Base-by-base conservation (phyloP, 371 early-diverging fungal genomes). In the Lichtheimia ramosa region DNA sequence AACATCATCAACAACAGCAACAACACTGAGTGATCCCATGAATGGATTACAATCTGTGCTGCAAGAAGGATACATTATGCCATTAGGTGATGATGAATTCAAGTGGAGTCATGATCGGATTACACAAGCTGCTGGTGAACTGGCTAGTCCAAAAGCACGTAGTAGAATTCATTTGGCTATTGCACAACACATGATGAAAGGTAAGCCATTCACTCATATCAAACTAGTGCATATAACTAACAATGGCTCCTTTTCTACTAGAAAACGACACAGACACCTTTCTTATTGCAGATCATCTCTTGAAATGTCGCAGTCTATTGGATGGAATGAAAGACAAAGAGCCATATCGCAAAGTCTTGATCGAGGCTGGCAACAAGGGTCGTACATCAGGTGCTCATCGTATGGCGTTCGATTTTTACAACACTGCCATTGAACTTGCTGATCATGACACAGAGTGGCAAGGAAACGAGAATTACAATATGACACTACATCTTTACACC, bases 101-200 rank as follows among this genome's bases (percentile, higher is more conserved):
- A 73, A 66, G 57, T 79, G 75, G 74, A 70, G 69, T 5, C 79
- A 79, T 48, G 79, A 79, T 54, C 64, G 76, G 15, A 75, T 71
- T 27, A 75, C 79, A 12, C 76, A 73, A 58, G 79, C 79, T 10
- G 79, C 79, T 0, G 75, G 74, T 74, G 71, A 69, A 14, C 48
- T 79, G 2, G 79, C 70, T n/a, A 61, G 70, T 42, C 70, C 74
- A 1, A 70, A 63, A 25, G 64, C 62, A 5, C 61, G 74, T 7
- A 69, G 68, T 39, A 69, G 61, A 34, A 79, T 79, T 7, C 79
- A 79, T 58, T 52, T 74, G 2, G 67, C 62, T 6, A 75, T 79
- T 51, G 76, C 76, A 0, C 54, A 66, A n/a, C 68, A 65, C 18
- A 41, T 74, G n/a, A n/a, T 42, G 13, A 62, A 41, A 69, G 73